Percentiles rank a stretch among this genome's conserved stretches.
phyloP scores from a whole-genome alignment of 1,284 basidiomycete genomes.

The Pseudozyma pruni region DNA sequence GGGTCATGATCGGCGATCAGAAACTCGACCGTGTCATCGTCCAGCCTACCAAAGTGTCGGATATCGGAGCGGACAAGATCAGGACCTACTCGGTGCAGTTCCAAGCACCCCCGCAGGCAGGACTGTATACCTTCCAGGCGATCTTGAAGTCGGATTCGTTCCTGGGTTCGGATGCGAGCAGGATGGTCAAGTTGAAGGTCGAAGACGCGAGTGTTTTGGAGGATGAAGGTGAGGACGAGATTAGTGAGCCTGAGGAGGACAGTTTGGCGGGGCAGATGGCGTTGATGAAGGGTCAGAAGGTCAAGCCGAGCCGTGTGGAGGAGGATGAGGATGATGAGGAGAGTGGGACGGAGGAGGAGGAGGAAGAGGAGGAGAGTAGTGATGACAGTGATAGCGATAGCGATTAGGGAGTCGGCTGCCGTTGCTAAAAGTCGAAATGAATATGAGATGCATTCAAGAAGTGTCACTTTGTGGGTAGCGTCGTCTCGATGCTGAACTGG shows the following conservation, averaged over 20 bases:
- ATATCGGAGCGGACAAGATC: constrained; percentile 74
- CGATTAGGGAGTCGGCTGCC: constrained; percentile 21
- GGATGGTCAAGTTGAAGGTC: constrained; percentile 69
- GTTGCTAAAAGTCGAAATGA: neutral
- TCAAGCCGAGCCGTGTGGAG: constrained; percentile 74
- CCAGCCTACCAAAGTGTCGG: constrained; percentile 81
- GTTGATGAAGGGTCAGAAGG: constrained; percentile 88
- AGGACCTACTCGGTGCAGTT: constrained; percentile 90
- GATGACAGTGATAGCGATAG: constrained; percentile 29
- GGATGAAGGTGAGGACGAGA: constrained; percentile 62
- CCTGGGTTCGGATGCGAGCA: constrained; percentile 77
- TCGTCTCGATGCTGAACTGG: too few relatives aligned
- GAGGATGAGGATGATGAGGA: constrained; percentile 71
- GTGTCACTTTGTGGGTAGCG: too few relatives aligned
- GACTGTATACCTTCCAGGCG: constrained; percentile 88
- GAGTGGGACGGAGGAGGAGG: constrained; percentile 64
- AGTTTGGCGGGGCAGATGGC: constrained; percentile 97
- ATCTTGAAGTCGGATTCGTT: constrained; percentile 87
- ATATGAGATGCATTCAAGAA: neutral
- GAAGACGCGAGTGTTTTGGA: constrained; percentile 77
- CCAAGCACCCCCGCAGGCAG: constrained; percentile 88
- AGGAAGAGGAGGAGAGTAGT: constrained; percentile 23
- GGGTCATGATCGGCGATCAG: constrained; percentile 81
- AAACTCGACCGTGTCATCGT: constrained; percentile 90
- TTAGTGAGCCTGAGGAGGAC: constrained; percentile 66